Conservation (phyloP, 2,329 filamentous ascomycete species). For the Stachybotrys chartarum region DNA sequence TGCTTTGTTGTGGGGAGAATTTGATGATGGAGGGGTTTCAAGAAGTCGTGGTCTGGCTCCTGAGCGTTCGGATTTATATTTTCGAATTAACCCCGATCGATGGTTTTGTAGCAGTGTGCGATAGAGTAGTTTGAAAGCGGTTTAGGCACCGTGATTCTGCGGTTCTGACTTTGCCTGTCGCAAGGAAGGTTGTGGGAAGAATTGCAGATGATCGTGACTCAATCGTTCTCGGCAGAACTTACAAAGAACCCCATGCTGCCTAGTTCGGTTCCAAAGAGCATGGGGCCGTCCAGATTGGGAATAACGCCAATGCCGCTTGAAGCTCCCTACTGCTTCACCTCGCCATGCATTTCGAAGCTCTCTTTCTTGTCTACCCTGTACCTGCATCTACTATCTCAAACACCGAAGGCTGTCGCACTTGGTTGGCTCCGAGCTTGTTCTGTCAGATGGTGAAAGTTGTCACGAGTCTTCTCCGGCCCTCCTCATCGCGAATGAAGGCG, state of each 20-base stretch:
- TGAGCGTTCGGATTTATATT: background rate
- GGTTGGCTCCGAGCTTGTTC: too few species aligned
- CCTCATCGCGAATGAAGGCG: too few species aligned
- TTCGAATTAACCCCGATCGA: too few species aligned
- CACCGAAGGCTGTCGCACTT: too few species aligned
- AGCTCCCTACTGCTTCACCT: background rate
- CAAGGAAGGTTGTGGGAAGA: background rate
- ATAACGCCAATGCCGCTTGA: background rate
- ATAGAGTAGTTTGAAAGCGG: background rate
- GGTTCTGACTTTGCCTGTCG: background rate
- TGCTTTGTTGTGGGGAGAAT: background rate
- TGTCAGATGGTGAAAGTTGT: too few species aligned
- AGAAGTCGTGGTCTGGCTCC: background rate
- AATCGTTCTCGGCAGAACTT: background rate
- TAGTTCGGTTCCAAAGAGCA: background rate
- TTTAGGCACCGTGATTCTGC: background rate
- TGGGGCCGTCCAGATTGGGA: background rate
- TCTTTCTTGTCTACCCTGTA: too few species aligned
- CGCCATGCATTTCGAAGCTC: too few species aligned
- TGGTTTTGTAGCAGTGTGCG: background rate
- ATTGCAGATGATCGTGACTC: slow-evolving; percentile 1
- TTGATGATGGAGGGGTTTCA: too few species aligned
- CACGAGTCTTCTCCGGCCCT: too few species aligned
- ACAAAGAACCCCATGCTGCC: background rate
- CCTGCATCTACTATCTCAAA: too few species aligned